Conservation (phyloP, 2,329 filamentous ascomycete genomes). For the Talaromyces albobiverticillius region DNA sequence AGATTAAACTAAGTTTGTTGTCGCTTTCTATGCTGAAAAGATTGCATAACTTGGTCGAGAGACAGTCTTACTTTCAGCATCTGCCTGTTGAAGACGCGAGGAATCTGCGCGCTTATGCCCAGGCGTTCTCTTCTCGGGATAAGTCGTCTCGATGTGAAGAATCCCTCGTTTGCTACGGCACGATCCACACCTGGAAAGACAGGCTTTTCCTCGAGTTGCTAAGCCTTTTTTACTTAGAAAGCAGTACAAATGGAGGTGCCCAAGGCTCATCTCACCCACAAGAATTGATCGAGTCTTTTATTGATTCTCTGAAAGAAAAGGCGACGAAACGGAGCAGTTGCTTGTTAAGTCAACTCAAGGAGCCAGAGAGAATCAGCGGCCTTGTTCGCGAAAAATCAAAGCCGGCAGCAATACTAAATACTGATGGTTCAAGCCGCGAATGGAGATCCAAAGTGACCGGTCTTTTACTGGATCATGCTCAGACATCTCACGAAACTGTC, state of each 20-base stretch:
- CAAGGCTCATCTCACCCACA: slow-evolving; percentile 6
- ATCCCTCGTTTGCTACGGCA: background rate
- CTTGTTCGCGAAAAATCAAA: slow-evolving; percentile 8
- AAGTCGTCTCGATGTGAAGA: background rate
- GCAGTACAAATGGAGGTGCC: background rate
- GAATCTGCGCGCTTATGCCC: slow-evolving; percentile 1
- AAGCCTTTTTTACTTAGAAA: background rate
- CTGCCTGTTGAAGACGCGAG: background rate
- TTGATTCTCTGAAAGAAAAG: slow-evolving; percentile 17
- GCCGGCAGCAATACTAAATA: slow-evolving; percentile 1
- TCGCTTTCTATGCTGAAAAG: slow-evolving; percentile 24
- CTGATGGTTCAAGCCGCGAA: slow-evolving; percentile 32
- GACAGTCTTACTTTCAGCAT: background rate
- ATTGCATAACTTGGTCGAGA: background rate
- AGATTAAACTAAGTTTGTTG: slow-evolving; percentile 22
- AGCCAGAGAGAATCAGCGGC: slow-evolving; percentile 16
- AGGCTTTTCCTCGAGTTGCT: slow-evolving; percentile 7
- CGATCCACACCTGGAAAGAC: background rate
- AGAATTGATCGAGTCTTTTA: slow-evolving; percentile 20
- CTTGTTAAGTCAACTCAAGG: slow-evolving; percentile 7
- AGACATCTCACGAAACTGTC: slow-evolving; percentile 46
- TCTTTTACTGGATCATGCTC: slow-evolving; percentile 43
- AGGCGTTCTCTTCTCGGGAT: background rate
- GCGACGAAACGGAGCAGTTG: background rate
- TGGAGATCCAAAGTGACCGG: slow-evolving; percentile 50